These are phyloP conservation scores for Marasmius oreades DNA, from an alignment of 1,284 basidiomycete species.

Conservation along the genomic window DNA sequence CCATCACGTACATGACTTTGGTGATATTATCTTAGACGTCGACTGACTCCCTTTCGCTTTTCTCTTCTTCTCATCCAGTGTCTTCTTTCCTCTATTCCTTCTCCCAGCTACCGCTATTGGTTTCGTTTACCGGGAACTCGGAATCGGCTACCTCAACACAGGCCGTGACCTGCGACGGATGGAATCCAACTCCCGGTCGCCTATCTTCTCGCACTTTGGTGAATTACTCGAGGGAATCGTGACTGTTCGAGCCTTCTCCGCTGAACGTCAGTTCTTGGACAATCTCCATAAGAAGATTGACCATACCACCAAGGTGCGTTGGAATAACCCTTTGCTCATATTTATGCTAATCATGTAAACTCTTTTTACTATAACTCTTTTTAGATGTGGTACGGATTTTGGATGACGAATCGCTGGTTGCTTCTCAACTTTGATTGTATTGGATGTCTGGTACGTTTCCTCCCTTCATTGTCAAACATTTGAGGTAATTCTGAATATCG, in stretches of 20 bases:
- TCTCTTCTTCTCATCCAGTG: slow-evolving; percentile 27
- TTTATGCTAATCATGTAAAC: background rate
- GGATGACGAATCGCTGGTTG: slow-evolving; percentile 82
- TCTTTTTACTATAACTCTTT: background rate
- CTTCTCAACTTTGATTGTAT: slow-evolving; percentile 75
- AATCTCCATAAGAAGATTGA: slow-evolving; percentile 67
- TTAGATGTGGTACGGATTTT: slow-evolving; percentile 76
- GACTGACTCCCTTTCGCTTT: background rate
- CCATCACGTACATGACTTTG: slow-evolving; percentile 44
- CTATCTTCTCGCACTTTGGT: slow-evolving; percentile 75
- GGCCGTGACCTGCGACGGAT: slow-evolving; percentile 77
- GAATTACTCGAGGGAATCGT: slow-evolving; percentile 80
- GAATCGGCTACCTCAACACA: slow-evolving; percentile 71
- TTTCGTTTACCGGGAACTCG: slow-evolving; percentile 56
- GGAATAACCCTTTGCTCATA: background rate
- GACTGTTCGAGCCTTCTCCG: slow-evolving; percentile 87
- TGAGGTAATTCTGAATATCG: too few relatives aligned
- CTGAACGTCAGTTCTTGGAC: slow-evolving; percentile 77
- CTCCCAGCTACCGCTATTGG: slow-evolving; percentile 68
- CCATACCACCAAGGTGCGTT: slow-evolving; percentile 54
- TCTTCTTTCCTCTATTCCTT: slow-evolving; percentile 72
- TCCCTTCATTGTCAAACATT: too few relatives aligned
- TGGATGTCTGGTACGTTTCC: slow-evolving; percentile 37
- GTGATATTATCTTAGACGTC: background rate
- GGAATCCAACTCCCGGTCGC: slow-evolving; percentile 71